phyloP scores from a whole-genome alignment of 1,284 basidiomycete species.

The Leccinum subfulvum region DNA sequence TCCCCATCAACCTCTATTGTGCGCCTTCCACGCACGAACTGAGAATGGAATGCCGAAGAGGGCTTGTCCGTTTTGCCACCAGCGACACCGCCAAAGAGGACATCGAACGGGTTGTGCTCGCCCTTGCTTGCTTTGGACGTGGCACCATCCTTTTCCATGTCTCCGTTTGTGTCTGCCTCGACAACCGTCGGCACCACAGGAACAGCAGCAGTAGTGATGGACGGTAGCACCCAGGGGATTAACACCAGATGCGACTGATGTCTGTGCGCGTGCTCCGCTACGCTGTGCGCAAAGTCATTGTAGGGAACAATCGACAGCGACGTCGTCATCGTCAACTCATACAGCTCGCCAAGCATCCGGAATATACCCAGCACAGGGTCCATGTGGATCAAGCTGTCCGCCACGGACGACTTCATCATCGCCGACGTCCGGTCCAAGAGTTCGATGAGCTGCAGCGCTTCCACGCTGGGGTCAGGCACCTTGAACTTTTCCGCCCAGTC shows the following conservation, averaged over 20 bases:
- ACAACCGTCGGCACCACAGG: slow-evolving; percentile 1
- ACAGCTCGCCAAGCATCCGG: slow-evolving; percentile 78
- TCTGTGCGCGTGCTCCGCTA: slow-evolving; percentile 67
- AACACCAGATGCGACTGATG: slow-evolving; percentile 74
- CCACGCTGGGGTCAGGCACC: slow-evolving; percentile 36
- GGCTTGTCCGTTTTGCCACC: slow-evolving; percentile 26
- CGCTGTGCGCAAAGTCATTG: slow-evolving; percentile 69
- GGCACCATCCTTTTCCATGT: not conserved
- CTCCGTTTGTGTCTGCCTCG: slow-evolving; percentile 4
- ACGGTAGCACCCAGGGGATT: slow-evolving; percentile 67
- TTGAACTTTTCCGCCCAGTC: slow-evolving; percentile 7
- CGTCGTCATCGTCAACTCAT: slow-evolving; percentile 65
- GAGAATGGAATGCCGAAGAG: slow-evolving; percentile 59
- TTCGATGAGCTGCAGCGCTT: slow-evolving; percentile 84
- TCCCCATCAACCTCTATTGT: slow-evolving; percentile 1
- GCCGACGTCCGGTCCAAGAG: slow-evolving; percentile 89
- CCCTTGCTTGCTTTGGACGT: slow-evolving; percentile 7
- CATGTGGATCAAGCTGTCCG: slow-evolving; percentile 64
- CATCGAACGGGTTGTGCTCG: slow-evolving; percentile 57
- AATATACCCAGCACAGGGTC: slow-evolving; percentile 86
- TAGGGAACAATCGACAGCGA: slow-evolving; percentile 66
- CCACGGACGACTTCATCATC: slow-evolving; percentile 85
- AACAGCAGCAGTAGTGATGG: slow-evolving; percentile 8
- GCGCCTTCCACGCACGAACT: slow-evolving; percentile 77
- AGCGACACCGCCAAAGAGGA: slow-evolving; percentile 46